A percentile compares a stretch with the other conserved stretches of the same genome.
Evolutionary conservation across 352 stramenopile genomes (phyloP).

Genomic region (Phytopythium ostracodes): DNA sequence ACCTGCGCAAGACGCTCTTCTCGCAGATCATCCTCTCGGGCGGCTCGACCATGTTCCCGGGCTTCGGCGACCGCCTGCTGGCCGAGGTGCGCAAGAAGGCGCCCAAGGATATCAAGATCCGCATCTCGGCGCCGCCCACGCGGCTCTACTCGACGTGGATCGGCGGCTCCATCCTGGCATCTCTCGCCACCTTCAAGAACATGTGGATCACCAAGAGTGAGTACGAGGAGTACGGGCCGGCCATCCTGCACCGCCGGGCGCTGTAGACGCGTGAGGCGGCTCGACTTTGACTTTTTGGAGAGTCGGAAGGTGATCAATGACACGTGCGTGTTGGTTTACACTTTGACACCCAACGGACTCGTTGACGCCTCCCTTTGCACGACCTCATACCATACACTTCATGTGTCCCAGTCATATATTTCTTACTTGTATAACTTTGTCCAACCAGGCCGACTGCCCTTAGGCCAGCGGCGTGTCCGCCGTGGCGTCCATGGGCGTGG

Average conservation of each 20-base stretch:
- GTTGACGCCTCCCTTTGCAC: neutral
- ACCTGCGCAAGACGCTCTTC: constrained; percentile 93
- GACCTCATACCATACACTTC: neutral
- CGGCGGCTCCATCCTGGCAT: constrained; percentile 96
- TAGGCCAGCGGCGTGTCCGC: constrained; percentile 1
- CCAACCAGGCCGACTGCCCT: too few relatives aligned
- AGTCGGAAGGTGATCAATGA: neutral
- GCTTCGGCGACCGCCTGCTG: constrained; percentile 94
- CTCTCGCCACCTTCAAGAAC: constrained; percentile 97
- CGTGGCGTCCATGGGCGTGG: constrained; percentile 4
- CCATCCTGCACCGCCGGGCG: constrained; percentile 97
- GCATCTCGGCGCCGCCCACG: constrained; percentile 95
- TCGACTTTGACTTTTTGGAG: neutral
- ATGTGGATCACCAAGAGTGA: constrained; percentile 99
- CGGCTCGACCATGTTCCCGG: constrained; percentile 93
- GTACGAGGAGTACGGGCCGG: constrained; percentile 96
- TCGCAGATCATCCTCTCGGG: constrained; percentile 92
- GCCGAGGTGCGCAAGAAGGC: constrained; percentile 92
- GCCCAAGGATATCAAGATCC: constrained; percentile 91
- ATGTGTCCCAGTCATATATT: neutral
- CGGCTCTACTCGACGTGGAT: constrained; percentile 96
- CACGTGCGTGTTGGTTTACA: neutral
- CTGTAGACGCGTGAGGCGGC: constrained; percentile 60
- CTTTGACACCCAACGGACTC: neutral
- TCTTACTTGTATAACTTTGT: neutral